Base-by-base conservation (phyloP, 2,329 filamentous ascomycete genomes). In the Karstenula rhodostoma region DNA sequence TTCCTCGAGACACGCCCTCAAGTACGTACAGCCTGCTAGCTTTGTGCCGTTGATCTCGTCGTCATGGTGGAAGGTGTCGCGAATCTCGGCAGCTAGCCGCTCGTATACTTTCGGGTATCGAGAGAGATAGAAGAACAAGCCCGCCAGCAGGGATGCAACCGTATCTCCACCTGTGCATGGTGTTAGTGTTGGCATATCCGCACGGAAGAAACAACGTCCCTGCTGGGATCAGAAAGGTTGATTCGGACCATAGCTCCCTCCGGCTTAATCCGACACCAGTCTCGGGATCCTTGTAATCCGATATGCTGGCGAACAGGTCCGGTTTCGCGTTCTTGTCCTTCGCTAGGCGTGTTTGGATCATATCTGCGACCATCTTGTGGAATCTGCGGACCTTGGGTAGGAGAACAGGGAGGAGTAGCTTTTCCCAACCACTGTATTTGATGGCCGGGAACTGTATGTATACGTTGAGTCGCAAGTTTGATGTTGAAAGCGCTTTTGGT, bases 91-190 rank as follows among this genome's bases (percentile, higher is more conserved):
- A 2, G 52, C 54, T 2, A 68, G 47, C 12, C 27, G 25, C 8
- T 55, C 29, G 23, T 76, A 71, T 15, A 60, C 60, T 23, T 61
- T 53, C 4, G 73, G 67, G 53, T 79, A 68, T 12, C 72, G 71
- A 8, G 74, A 59, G 13, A 80, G 70, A 66, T 80, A 79, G 65
- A 77, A 78, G 58, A 79, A 67, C 4, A 63, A 65, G 29, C 68
- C 67, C 12, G 67, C 40, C 9, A 75, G 46, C 29, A 69, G 66
- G 29, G 71, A 73, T 3, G 73, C 71, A 1, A 73, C 72, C 2
- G 77, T 79, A 50, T 79, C 78, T 10, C 65, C 65, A 15, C 69
- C 80, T n/a, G 78, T 79, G 35, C 78, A 75, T 51, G 82, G n/a
- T n/a, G n/a, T n/a, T n/a, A 32, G 17, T n/a, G 9, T 9, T 35